Evolutionary conservation across 306 rosid species (phyloP).

Genomic region (Castanea sativa): DNA sequence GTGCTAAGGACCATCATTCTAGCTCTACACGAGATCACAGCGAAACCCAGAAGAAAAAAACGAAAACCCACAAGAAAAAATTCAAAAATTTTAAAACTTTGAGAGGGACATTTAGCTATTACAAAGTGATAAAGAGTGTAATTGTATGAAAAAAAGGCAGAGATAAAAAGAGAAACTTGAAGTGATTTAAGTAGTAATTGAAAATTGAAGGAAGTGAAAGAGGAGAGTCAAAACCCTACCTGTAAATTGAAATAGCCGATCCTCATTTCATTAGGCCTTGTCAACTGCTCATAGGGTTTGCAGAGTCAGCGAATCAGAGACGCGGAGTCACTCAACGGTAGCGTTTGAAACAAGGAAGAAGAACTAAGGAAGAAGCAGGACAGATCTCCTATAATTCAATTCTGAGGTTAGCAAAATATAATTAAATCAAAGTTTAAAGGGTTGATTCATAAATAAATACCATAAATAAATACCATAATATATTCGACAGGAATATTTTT

Average conservation of each 20-base stretch:
- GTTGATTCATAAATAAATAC: too few species aligned
- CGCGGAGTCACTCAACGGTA: constrained; percentile 5
- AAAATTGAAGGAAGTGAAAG: neutral
- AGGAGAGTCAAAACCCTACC: constrained; percentile 5
- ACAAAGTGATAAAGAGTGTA: neutral
- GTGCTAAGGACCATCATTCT: neutral
- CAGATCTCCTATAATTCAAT: neutral
- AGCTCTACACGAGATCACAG: neutral
- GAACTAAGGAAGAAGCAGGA: too few species aligned
- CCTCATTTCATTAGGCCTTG: neutral
- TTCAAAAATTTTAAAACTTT: neutral
- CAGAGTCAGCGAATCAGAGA: neutral
- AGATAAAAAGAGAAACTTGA: neutral
- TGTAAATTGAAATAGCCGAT: constrained; percentile 3
- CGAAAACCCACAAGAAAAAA: neutral
- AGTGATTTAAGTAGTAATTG: neutral
- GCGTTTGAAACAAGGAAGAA: constrained; percentile 15
- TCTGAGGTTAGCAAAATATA: neutral
- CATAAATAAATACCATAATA: too few species aligned
- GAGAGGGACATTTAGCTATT: neutral
- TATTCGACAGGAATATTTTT: too few species aligned
- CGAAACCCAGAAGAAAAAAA: neutral
- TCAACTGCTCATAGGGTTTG: constrained; percentile 2
- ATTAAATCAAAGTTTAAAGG: neutral
- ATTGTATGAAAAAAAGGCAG: neutral